These are phyloP conservation scores for Tulasnella sp. DNA, from an alignment of 768 basidiomycete species.

Conservation along the genomic window DNA sequence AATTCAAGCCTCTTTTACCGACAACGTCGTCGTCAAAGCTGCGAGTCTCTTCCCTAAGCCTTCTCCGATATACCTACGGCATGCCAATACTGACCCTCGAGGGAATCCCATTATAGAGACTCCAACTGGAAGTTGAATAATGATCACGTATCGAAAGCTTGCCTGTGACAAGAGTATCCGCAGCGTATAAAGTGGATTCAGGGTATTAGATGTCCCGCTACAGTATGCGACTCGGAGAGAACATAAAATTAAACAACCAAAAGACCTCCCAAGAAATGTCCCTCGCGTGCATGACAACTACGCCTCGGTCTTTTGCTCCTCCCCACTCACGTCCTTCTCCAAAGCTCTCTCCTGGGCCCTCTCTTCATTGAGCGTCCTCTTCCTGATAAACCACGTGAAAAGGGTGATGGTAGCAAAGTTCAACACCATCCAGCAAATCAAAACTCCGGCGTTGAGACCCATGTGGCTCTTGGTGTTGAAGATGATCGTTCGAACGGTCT, in stretches of 20 bases:
- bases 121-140: too few species aligned
- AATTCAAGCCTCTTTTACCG: too few species aligned
- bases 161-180: too few species aligned
- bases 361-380: neutral
- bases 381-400: slow-evolving; percentile 13
- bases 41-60: too few species aligned
- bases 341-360: neutral
- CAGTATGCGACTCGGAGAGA: neutral
- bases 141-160: too few species aligned
- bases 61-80: too few species aligned
- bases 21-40: too few species aligned
- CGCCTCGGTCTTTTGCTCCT: neutral
- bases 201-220: neutral
- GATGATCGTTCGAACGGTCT: slow-evolving; percentile 51
- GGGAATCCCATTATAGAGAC: too few species aligned
- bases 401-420: neutral
- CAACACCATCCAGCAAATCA: slow-evolving; percentile 30
- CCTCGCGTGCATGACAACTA: neutral
- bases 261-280: neutral
- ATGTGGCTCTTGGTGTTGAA: slow-evolving; percentile 55
- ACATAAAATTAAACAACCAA: neutral
- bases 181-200: neutral
- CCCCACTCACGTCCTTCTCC: neutral
- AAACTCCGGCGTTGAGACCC: slow-evolving; percentile 31
- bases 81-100: too few species aligned